These are phyloP conservation scores for Cryptococcus hybrid DNA, from an alignment of 1,284 basidiomycete genomes.

Conservation along the genomic window DNA sequence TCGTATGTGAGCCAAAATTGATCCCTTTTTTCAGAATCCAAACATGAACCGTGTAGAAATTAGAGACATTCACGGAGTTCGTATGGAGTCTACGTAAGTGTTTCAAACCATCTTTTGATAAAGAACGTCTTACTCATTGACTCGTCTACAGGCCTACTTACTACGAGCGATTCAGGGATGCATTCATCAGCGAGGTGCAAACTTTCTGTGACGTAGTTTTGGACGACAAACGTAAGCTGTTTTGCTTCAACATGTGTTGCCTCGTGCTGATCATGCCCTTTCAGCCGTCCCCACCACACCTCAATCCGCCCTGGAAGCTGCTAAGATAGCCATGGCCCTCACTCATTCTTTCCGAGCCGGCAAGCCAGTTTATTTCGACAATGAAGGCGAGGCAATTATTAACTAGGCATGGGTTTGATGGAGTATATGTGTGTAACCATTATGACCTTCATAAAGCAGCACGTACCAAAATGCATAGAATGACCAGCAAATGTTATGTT, in stretches of 20 bases:
- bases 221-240: slow-evolving; percentile 19
- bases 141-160: slow-evolving; percentile 7
- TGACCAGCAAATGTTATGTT: too few species aligned
- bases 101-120: too few species aligned
- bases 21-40: slow-evolving; percentile 8
- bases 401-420: too few species aligned
- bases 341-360: slow-evolving; percentile 13
- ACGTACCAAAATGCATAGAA: too few species aligned
- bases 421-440: too few species aligned
- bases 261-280: neutral
- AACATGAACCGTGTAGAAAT: slow-evolving; percentile 14
- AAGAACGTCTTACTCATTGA: too few species aligned
- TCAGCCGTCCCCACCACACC: slow-evolving; percentile 9
- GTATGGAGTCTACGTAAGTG: neutral
- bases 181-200: slow-evolving; percentile 25
- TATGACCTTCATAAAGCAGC: too few species aligned
- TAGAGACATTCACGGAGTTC: slow-evolving; percentile 16
- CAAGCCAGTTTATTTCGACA: slow-evolving; percentile 14
- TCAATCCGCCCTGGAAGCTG: slow-evolving; percentile 20
- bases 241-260: neutral
- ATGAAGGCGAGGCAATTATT: slow-evolving; percentile 10
- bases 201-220: slow-evolving; percentile 14
- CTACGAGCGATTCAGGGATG: slow-evolving; percentile 22
- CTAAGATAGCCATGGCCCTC: slow-evolving; percentile 19
- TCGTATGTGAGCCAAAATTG: neutral